Conservation (phyloP, 192 early-diverging fungal species). For the Cladochytrium replicatum region DNA sequence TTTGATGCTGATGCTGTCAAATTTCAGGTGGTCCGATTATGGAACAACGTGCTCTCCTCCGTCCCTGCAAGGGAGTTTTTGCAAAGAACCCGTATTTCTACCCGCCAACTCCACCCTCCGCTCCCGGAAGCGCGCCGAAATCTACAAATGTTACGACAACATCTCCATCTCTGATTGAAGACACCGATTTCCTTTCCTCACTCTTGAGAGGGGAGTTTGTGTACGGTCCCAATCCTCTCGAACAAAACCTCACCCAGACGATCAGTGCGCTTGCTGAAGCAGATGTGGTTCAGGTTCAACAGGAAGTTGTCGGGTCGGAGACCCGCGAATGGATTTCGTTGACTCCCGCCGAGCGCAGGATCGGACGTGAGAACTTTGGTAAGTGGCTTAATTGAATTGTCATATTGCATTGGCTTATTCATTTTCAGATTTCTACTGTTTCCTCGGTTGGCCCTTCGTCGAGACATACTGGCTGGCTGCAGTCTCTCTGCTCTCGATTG, state of each 20-base stretch:
- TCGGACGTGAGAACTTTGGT: conserved; percentile 44
- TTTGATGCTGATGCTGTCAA: no score
- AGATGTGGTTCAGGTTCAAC: conserved; percentile 30
- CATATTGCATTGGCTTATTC: conserved; percentile 15
- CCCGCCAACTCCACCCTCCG: no score
- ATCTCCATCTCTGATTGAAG: conserved; percentile 50
- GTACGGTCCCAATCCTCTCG: conserved; percentile 61
- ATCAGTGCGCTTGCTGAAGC: conserved; percentile 41
- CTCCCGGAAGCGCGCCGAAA: no score
- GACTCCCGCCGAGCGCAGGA: conserved; percentile 29
- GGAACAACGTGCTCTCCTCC: conserved; percentile 48
- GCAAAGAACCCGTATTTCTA: no score
- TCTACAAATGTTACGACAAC: no score
- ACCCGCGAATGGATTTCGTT: conserved; percentile 27
- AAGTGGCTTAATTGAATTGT: conserved; percentile 34
- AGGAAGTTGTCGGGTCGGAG: conserved; percentile 3
- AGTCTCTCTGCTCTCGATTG: conserved; percentile 37
- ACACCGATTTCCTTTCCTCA: conserved; percentile 63
- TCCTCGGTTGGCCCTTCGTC: conserved; percentile 79
- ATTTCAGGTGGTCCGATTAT: conserved; percentile 66
- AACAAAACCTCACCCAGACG: conserved; percentile 52
- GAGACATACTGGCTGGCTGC: conserved; percentile 80
- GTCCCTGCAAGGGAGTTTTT: no score
- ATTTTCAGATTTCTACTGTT: conserved; percentile 63
- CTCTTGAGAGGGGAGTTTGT: conserved; percentile 74